Percentiles rank a stretch among this genome's conserved stretches.
phyloP scores from a whole-genome alignment of 768 basidiomycete species.

The Paxillus involutus region DNA sequence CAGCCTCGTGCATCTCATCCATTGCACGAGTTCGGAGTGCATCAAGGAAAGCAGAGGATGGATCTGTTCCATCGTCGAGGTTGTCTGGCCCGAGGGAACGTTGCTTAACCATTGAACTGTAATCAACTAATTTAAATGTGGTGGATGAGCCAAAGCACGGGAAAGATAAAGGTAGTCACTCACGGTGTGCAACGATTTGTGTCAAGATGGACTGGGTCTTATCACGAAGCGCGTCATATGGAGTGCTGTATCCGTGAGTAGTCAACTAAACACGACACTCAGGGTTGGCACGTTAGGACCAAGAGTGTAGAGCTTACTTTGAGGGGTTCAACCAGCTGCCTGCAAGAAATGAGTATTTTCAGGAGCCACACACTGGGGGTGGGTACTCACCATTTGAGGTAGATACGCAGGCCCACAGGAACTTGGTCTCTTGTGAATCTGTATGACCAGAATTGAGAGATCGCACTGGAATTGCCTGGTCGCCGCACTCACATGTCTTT shows the following conservation, averaged over 20 bases:
- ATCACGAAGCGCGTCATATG: conserved; percentile 75
- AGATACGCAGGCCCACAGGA: conserved; percentile 80
- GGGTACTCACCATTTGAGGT: conserved; percentile 66
- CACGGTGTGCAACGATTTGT: conserved; percentile 80
- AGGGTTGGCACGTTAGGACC: conserved; percentile 38
- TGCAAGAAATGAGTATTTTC: conserved; percentile 8
- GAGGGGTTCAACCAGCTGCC: conserved; percentile 53
- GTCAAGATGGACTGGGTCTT: conserved; percentile 88
- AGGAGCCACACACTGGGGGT: neutral
- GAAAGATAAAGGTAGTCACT: conserved; percentile 22
- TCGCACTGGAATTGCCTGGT: neutral
- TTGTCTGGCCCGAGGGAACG: conserved; percentile 76
- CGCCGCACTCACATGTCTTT: conserved; percentile 68
- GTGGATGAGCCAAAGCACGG: neutral
- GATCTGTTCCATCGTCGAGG: conserved; percentile 67
- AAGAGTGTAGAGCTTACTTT: conserved; percentile 30
- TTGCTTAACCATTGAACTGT: conserved; percentile 72
- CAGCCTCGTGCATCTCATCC: conserved; percentile 83
- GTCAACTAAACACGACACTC: conserved; percentile 53
- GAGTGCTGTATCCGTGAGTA: conserved; percentile 81
- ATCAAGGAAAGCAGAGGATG: conserved; percentile 77
- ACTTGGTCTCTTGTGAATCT: conserved; percentile 88
- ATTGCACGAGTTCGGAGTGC: conserved; percentile 80
- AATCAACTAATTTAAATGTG: conserved; percentile 40
- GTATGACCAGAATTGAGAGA: neutral